A percentile compares a stretch with the other conserved stretches of the same genome.
Evolutionary conservation across 2,329 filamentous ascomycete species (phyloP).

Genomic region (Botrytis galanthina): DNA sequence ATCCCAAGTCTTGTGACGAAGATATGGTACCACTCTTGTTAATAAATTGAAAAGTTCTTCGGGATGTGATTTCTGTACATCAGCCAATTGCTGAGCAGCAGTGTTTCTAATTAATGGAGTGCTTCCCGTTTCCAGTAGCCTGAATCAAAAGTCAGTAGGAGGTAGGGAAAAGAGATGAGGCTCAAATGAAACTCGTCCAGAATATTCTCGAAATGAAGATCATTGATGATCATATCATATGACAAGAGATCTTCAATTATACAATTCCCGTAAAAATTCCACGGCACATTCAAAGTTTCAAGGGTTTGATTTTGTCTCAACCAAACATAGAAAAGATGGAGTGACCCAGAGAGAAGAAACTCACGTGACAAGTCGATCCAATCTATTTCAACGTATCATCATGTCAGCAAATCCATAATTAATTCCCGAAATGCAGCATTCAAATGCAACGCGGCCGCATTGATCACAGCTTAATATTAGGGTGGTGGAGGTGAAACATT

Average conservation of each 20-base stretch:
- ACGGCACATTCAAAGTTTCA: neutral
- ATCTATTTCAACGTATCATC: constrained; percentile 49
- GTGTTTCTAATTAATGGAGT: constrained; percentile 95
- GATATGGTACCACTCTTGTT: constrained; percentile 89
- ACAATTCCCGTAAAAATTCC: neutral
- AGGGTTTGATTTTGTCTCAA: constrained; percentile 8
- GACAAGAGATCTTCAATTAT: neutral
- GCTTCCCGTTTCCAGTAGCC: constrained; percentile 94
- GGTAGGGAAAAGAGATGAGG: neutral
- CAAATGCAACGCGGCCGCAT: constrained; percentile 13
- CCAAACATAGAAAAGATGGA: neutral
- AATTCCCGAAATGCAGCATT: neutral
- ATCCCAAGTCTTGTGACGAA: constrained; percentile 95
- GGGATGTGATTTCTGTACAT: constrained; percentile 96
- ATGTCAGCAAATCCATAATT: constrained; percentile 24
- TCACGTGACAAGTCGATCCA: constrained; percentile 85
- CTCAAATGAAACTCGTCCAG: neutral
- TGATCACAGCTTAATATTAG: constrained; percentile 1
- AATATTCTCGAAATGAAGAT: constrained; percentile 11
- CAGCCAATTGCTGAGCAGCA: constrained; percentile 91
- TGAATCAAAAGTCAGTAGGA: constrained; percentile 42
- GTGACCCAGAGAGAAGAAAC: constrained; percentile 41
- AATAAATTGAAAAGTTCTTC: constrained; percentile 96
- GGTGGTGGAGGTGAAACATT: constrained; percentile 24
- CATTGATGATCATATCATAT: neutral